These are phyloP conservation scores for Myxozyma neglecta DNA, from an alignment of 805 yeast genomes.

Conservation along the genomic window DNA sequence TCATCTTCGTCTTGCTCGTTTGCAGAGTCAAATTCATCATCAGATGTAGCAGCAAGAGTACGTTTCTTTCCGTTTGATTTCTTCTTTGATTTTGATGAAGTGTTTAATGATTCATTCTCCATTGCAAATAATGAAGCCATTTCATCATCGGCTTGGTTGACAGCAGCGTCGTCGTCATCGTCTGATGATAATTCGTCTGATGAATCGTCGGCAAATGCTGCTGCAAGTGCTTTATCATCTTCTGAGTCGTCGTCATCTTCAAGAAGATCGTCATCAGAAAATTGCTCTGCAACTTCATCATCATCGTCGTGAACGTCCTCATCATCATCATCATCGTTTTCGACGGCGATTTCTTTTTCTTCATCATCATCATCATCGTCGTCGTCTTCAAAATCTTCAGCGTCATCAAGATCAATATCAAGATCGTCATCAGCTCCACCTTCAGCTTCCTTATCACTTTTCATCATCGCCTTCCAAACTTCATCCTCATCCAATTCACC, in stretches of 20 bases:
- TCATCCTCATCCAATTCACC: slow-evolving; percentile 64
- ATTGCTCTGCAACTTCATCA: slow-evolving; percentile 22
- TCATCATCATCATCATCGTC: slow-evolving; percentile 48
- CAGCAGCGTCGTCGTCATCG: slow-evolving; percentile 39
- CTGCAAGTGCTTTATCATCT: slow-evolving; percentile 38
- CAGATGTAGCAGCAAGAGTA: slow-evolving; percentile 21
- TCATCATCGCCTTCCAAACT: slow-evolving; percentile 79
- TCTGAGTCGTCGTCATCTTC: slow-evolving; percentile 32
- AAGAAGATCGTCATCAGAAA: slow-evolving; percentile 18
- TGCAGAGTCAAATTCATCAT: slow-evolving; percentile 36
- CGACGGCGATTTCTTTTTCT: slow-evolving; percentile 39
- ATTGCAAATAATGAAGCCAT: slow-evolving; percentile 20
- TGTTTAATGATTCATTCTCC: slow-evolving; percentile 33
- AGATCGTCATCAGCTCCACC: slow-evolving; percentile 45
- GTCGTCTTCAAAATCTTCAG: slow-evolving; percentile 44
- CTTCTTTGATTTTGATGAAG: slow-evolving; percentile 11
- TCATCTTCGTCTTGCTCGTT: slow-evolving; percentile 13
- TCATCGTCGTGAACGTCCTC: slow-evolving; percentile 35
- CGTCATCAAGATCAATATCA: slow-evolving; percentile 37
- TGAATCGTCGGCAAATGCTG: slow-evolving; percentile 43
- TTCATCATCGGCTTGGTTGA: slow-evolving; percentile 40
- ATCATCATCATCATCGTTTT: slow-evolving; percentile 35
- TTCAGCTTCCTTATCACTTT: slow-evolving; percentile 60
- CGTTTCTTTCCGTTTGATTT: not conserved
- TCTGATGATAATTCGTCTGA: slow-evolving; percentile 30